phyloP scores from a whole-genome alignment of 192 early-diverging fungal genomes.

The Rhizophagus clarus region DNA sequence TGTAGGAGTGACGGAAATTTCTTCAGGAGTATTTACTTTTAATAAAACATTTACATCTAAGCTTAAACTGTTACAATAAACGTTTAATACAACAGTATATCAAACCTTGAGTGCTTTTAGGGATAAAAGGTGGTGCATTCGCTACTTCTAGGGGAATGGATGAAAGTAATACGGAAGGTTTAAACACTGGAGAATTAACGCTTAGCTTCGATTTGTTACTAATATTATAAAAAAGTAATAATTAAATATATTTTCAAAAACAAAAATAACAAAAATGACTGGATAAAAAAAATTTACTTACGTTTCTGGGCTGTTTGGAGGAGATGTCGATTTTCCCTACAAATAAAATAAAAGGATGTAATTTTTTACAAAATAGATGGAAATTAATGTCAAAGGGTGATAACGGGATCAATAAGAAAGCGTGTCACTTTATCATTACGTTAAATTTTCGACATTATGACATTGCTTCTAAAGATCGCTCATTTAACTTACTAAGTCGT shows the following conservation, averaged over 20 bases:
- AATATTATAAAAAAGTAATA: background rate
- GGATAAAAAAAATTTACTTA: background rate
- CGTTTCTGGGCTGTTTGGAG: slow-evolving; percentile 24
- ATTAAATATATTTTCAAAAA: background rate
- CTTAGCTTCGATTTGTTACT: slow-evolving; percentile 59
- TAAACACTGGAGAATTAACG: slow-evolving; percentile 72
- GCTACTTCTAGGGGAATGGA: slow-evolving; percentile 54
- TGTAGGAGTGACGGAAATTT: slow-evolving; percentile 5
- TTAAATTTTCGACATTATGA: background rate
- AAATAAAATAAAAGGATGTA: background rate
- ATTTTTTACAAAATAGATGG: background rate
- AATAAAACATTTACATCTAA: background rate
- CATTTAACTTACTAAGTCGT: slow-evolving; percentile 58
- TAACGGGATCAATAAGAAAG: background rate
- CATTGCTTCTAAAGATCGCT: background rate
- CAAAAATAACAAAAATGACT: background rate
- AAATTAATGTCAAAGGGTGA: background rate
- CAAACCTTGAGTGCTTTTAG: slow-evolving; percentile 45
- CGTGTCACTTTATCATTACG: slow-evolving; percentile 8
- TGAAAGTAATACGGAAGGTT: slow-evolving; percentile 49
- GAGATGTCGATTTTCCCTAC: slow-evolving; percentile 21
- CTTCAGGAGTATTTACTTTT: slow-evolving; percentile 4
- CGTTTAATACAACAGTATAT: background rate
- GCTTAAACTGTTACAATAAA: background rate
- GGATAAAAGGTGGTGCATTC: slow-evolving; percentile 62